Evolutionary conservation across 1,139 yeast species (phyloP).

Genomic region (Sugiyamaella neomexicana): DNA sequence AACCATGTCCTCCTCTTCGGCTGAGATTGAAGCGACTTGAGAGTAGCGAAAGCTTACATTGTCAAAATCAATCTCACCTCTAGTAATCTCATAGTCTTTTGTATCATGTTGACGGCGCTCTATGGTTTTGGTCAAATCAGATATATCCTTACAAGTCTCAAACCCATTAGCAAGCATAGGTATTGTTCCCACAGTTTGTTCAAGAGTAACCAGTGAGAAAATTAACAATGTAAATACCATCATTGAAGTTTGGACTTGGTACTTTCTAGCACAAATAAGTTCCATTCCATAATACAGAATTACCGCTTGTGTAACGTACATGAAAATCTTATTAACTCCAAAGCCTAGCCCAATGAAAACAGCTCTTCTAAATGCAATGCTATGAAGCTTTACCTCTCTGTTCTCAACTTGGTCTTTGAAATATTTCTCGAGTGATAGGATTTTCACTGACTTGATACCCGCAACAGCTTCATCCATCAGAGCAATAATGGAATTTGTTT

Average conservation of each 20-base stretch:
- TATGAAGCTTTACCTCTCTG: conserved; percentile 33
- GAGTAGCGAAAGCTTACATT: conserved; percentile 52
- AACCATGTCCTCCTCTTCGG: conserved; percentile 1
- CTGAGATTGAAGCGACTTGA: neutral
- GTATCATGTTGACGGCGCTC: neutral
- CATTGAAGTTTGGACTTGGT: conserved; percentile 57
- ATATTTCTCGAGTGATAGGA: conserved; percentile 52
- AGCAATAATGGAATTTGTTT: conserved; percentile 52
- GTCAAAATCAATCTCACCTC: conserved; percentile 43
- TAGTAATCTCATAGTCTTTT: neutral
- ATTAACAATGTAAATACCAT: conserved; percentile 70
- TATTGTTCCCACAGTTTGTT: conserved; percentile 57
- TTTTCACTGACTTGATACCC: conserved; percentile 63
- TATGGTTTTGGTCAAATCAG: conserved; percentile 32
- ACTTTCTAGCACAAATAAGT: conserved; percentile 58
- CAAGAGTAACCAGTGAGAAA: conserved; percentile 69
- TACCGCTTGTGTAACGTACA: conserved; percentile 64
- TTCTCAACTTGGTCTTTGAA: conserved; percentile 47
- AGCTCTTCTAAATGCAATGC: conserved; percentile 34
- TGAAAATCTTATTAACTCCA: conserved; percentile 55
- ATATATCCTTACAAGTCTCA: conserved; percentile 39
- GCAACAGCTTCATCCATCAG: conserved; percentile 57
- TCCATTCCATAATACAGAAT: conserved; percentile 74
- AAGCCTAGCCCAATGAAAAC: conserved; percentile 55
- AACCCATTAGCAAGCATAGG: conserved; percentile 79